These are phyloP conservation scores for Cordyceps militaris DNA, from an alignment of 2,329 filamentous ascomycete species.

Conservation along the genomic window DNA sequence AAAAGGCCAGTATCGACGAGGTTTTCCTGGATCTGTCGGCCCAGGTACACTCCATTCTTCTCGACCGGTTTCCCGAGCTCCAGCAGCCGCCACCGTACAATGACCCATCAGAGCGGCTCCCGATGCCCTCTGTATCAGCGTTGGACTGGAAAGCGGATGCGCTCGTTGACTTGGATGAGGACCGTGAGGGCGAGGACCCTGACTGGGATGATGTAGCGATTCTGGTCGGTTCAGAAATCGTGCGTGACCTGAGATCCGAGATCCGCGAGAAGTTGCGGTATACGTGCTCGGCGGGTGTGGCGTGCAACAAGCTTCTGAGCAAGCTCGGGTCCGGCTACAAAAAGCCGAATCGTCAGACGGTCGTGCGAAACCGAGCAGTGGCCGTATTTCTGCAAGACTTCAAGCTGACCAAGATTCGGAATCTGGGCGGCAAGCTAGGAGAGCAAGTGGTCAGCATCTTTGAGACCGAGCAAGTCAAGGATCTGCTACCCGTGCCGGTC, in stretches of 20 bases:
- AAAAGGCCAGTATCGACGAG: slow-evolving; percentile 94
- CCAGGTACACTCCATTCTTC: slow-evolving; percentile 67
- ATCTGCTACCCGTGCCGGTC: slow-evolving; percentile 64
- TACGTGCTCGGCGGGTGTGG: slow-evolving; percentile 85
- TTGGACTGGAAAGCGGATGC: slow-evolving; percentile 80
- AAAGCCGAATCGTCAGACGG: slow-evolving; percentile 90
- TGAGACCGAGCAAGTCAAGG: slow-evolving; percentile 69
- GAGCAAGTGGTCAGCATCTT: slow-evolving; percentile 79
- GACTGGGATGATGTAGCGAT: slow-evolving; percentile 96
- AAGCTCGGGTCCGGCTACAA: slow-evolving; percentile 88
- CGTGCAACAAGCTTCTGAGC: slow-evolving; percentile 88
- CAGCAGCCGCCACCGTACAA: slow-evolving; percentile 60
- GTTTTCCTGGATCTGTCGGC: slow-evolving; percentile 89
- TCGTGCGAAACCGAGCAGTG: slow-evolving; percentile 81
- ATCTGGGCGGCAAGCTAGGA: slow-evolving; percentile 90
- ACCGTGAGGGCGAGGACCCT: slow-evolving; percentile 70
- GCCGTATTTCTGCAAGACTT: slow-evolving; percentile 72
- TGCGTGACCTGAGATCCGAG: slow-evolving; percentile 63
- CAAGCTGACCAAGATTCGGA: slow-evolving; percentile 92
- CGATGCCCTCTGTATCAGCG: slow-evolving; percentile 59
- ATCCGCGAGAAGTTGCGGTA: slow-evolving; percentile 70
- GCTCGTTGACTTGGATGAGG: slow-evolving; percentile 69
- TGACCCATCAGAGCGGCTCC: slow-evolving; percentile 63
- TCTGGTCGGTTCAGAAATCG: slow-evolving; percentile 80
- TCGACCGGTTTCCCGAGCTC: slow-evolving; percentile 72